A percentile compares a stretch with the other conserved stretches of the same genome.
Conservation (phyloP, 108 stramenopile species). For the Fistulifera pelliculosa region DNA sequence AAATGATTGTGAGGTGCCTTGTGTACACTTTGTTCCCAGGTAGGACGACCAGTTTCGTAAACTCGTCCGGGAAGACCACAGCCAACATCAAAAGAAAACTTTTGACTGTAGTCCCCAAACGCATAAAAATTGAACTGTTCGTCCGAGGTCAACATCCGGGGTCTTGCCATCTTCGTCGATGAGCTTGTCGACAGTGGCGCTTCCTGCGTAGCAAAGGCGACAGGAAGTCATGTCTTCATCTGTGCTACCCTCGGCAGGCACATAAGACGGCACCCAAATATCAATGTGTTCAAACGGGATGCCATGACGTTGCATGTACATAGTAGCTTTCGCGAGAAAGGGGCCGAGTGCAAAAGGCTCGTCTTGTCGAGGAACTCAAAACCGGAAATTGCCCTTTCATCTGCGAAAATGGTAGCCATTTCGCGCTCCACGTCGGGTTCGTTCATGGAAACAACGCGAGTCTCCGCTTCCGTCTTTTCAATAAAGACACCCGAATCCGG, state of each 20-base stretch:
- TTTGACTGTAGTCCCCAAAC: conserved; percentile 80
- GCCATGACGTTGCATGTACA: conserved; percentile 55
- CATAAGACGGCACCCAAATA: conserved; percentile 85
- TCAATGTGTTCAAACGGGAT: conserved; percentile 85
- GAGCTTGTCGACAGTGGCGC: conserved; percentile 46
- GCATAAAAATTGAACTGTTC: conserved; percentile 58
- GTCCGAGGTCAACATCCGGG: conserved; percentile 28
- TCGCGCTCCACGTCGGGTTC: conserved; percentile 29
- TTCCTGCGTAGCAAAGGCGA: conserved; percentile 79
- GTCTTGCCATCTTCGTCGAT: conserved; percentile 29
- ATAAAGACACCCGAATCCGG: conserved; percentile 68
- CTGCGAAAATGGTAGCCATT: conserved; percentile 29
- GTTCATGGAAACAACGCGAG: conserved; percentile 16
- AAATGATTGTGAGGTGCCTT: conserved; percentile 64
- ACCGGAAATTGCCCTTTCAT: conserved; percentile 26
- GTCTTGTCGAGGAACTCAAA: conserved; percentile 27
- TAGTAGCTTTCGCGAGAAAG: conserved; percentile 52
- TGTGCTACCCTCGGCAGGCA: conserved; percentile 27
- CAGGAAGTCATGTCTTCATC: conserved; percentile 28
- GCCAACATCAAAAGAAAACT: conserved; percentile 78
- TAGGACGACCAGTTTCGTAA: conserved; percentile 40
- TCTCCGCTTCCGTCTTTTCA: conserved; percentile 38
- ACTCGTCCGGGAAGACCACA: conserved; percentile 82
- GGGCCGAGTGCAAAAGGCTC: conserved; percentile 64
- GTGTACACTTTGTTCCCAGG: conserved; percentile 73